phyloP scores from a whole-genome alignment of 805 yeast genomes.

The Kurtzmaniella fragi region DNA sequence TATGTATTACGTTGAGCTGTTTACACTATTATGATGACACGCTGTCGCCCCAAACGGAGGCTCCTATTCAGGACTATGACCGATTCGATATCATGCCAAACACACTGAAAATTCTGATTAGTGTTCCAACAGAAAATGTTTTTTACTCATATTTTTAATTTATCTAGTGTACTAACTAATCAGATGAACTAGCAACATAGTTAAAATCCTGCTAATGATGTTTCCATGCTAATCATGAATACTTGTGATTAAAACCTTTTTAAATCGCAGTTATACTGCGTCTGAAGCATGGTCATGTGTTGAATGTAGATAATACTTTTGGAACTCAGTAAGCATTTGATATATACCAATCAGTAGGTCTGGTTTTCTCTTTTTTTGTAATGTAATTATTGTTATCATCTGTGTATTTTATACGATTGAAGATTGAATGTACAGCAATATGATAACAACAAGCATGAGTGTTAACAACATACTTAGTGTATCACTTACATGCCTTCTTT shows the following conservation, averaged over 20 bases:
- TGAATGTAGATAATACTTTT: not conserved
- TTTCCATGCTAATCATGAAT: slow-evolving; percentile 62
- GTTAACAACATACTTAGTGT: too few relatives aligned
- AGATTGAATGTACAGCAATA: too few relatives aligned
- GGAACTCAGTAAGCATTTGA: slow-evolving; percentile 1
- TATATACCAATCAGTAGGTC: not conserved
- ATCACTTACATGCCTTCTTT: too few relatives aligned
- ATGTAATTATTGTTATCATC: too few relatives aligned
- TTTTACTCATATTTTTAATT: slow-evolving; percentile 9
- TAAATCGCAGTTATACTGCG: slow-evolving; percentile 26
- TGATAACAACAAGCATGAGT: too few relatives aligned
- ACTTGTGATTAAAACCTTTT: slow-evolving; percentile 36
- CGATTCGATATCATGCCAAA: slow-evolving; percentile 65
- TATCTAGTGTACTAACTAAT: not conserved
- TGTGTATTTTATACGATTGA: too few relatives aligned
- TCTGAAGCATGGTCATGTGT: slow-evolving; percentile 27
- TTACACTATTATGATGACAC: slow-evolving; percentile 46
- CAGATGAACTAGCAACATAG: too few relatives aligned
- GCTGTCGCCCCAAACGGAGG: slow-evolving; percentile 78
- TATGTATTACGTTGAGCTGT: too few relatives aligned
- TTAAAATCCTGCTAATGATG: slow-evolving; percentile 40
- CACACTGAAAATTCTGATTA: slow-evolving; percentile 64
- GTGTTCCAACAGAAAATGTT: not conserved
- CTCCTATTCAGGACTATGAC: slow-evolving; percentile 56
- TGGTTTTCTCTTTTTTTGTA: slow-evolving; percentile 4